Evolutionary conservation across 441 rosid species (phyloP), one percentile per base, ranked within the genome.

Genomic region (Adansonia grandidieri): DNA sequence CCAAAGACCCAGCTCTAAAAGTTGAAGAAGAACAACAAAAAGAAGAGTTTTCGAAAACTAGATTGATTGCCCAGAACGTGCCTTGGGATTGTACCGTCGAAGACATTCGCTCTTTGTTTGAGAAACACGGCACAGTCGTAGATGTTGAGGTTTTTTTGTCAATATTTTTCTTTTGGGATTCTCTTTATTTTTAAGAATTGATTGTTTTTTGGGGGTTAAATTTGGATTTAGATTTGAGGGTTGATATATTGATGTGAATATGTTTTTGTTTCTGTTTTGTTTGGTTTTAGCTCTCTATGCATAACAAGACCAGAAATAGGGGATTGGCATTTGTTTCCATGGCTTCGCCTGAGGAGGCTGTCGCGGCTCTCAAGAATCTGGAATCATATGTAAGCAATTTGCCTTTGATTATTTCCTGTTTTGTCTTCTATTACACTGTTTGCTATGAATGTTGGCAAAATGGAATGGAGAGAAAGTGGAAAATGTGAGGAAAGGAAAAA

Each of bases 41-140:
- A 64, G 82, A 69, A 44, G 92, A 92, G 79, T 82, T 84, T 80
- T 88, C 91, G 4, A 82, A 53, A 62, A 85, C 86, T 14, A 89
- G 92, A 78, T 74, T 93, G 86, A 68, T 90, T 71, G 94, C 91
- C 78, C 88, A 89, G 77, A 93, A 92, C 81, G 81, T 93, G 68
- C 95, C 97, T 51, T 93, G 95, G 95, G 80, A 82, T 22, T 82
- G 87, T 75, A 89, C 95, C 9, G 63, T 88, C n/a, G 95, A 92
- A 76, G 98, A 92, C 71, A 86, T 92, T 56, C 90, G 97, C 48
- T 82, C 94, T n/a, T 79, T 92, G 88, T 91, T 93, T 79, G 91
- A 90, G 80, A 88, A 89, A 69, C 86, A 83, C 74, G 97, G 93
- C 67, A 85, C 77, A 13, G 97, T 92, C 56, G 67, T 89, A 13